Conservation (phyloP, 2,329 filamentous ascomycete genomes). For the Phialophora expanda region DNA sequence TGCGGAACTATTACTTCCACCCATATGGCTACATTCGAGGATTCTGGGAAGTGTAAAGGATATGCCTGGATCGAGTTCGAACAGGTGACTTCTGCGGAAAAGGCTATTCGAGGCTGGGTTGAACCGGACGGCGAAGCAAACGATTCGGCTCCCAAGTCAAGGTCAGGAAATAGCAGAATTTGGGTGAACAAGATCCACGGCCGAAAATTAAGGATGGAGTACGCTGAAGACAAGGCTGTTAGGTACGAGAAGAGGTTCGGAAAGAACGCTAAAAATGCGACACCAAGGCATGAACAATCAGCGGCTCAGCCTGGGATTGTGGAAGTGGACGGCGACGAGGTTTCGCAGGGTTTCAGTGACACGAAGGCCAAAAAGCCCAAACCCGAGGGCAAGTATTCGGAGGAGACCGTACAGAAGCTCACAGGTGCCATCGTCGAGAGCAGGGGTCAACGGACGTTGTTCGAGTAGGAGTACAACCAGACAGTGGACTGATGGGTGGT, state of each 20-base stretch:
- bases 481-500: neutral
- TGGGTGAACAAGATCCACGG: slow-evolving; percentile 86
- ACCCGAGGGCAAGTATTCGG: slow-evolving; percentile 52
- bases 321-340: slow-evolving; percentile 6
- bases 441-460: slow-evolving; percentile 80
- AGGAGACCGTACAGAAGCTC: slow-evolving; percentile 65
- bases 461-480: slow-evolving; percentile 58
- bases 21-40: slow-evolving; percentile 93
- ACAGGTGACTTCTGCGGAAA: slow-evolving; percentile 73
- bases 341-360: slow-evolving; percentile 10
- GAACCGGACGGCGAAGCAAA: slow-evolving; percentile 62
- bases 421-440: slow-evolving; percentile 79
- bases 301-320: slow-evolving; percentile 48
- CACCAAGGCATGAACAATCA: slow-evolving; percentile 40
- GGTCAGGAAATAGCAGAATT: slow-evolving; percentile 68
- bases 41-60: slow-evolving; percentile 96
- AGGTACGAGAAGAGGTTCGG: slow-evolving; percentile 94
- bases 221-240: slow-evolving; percentile 86
- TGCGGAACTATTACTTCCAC: slow-evolving; percentile 83
- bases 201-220: slow-evolving; percentile 82
- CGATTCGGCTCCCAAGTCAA: slow-evolving; percentile 42
- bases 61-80: slow-evolving; percentile 95
- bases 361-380: slow-evolving; percentile 39
- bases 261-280: slow-evolving; percentile 63
- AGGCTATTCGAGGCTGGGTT: slow-evolving; percentile 80